These are phyloP conservation scores for Starmera amethionina DNA, from an alignment of 805 yeast genomes.

Conservation along the genomic window DNA sequence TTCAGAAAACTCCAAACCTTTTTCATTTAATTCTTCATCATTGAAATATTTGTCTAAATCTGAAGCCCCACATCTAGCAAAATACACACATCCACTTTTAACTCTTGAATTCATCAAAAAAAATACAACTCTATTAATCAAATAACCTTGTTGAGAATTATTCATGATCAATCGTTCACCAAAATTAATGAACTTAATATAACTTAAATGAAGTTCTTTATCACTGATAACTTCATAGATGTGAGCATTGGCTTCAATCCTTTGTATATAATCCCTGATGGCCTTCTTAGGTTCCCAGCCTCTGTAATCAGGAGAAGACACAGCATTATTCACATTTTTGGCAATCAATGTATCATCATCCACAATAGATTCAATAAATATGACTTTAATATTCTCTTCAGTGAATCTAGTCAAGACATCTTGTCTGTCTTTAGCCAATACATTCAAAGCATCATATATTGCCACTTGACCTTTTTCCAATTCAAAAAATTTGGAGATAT, in stretches of 20 bases:
- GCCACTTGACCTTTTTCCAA: constrained; percentile 88
- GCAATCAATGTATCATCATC: constrained; percentile 61
- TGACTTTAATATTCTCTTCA: constrained; percentile 54
- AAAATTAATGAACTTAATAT: constrained; percentile 81
- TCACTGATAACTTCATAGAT: constrained; percentile 62
- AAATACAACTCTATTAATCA: constrained; percentile 84
- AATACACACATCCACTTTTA: constrained; percentile 82
- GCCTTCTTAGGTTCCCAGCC: constrained; percentile 73
- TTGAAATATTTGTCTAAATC: constrained; percentile 44
- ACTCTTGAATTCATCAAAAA: constrained; percentile 86
- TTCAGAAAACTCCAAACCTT: constrained; percentile 60
- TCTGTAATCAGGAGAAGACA: constrained; percentile 77
- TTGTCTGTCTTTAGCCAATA: constrained; percentile 56
- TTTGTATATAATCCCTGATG: constrained; percentile 60
- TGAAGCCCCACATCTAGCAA: constrained; percentile 68
- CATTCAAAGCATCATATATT: constrained; percentile 92
- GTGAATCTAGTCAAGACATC: constrained; percentile 46
- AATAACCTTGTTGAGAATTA: constrained; percentile 77
- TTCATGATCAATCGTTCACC: constrained; percentile 78
- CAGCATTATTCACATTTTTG: constrained; percentile 76
- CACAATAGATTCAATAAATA: constrained; percentile 83
- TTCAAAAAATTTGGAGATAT: constrained; percentile 61
- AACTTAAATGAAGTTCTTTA: constrained; percentile 46
- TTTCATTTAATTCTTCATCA: constrained; percentile 77
- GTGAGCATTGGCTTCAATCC: constrained; percentile 59